These are phyloP conservation scores for Dichotomopilus funicola DNA, from an alignment of 2,329 filamentous ascomycete species.

Conservation along the genomic window DNA sequence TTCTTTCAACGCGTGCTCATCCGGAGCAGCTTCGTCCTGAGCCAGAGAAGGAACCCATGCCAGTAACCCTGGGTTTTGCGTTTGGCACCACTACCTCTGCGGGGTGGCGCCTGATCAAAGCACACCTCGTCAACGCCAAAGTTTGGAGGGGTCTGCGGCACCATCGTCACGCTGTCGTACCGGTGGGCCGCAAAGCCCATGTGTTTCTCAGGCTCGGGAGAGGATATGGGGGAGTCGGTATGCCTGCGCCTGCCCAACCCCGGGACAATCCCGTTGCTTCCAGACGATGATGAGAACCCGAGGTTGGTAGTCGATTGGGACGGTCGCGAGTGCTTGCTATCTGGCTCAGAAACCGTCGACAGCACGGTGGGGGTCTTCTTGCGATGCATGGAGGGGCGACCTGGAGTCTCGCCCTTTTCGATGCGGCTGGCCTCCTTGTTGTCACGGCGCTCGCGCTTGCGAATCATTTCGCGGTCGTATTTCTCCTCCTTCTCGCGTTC, in stretches of 20 bases:
- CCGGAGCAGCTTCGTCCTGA: slow-evolving; percentile 50
- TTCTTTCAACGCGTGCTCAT: slow-evolving; percentile 26
- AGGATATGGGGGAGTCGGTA: slow-evolving; percentile 9
- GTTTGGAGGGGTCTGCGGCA: slow-evolving; percentile 21
- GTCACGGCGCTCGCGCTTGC: slow-evolving; percentile 52
- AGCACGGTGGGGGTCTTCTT: slow-evolving; percentile 20
- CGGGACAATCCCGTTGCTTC: not conserved
- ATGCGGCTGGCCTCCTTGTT: slow-evolving; percentile 48
- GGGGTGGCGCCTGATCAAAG: slow-evolving; percentile 35
- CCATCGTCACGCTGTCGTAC: slow-evolving; percentile 37
- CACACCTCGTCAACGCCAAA: slow-evolving; percentile 37
- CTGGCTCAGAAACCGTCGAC: slow-evolving; percentile 12
- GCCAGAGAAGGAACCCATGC: slow-evolving; percentile 58
- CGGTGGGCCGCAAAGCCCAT: slow-evolving; percentile 39
- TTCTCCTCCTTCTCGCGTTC: slow-evolving; percentile 57
- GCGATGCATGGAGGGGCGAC: slow-evolving; percentile 6
- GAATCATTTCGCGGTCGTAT: slow-evolving; percentile 52
- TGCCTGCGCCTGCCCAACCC: slow-evolving; percentile 9
- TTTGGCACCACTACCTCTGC: slow-evolving; percentile 45
- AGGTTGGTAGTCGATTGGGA: not conserved
- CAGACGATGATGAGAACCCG: not conserved
- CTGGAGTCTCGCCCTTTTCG: slow-evolving; percentile 38
- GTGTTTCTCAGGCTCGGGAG: slow-evolving; percentile 35
- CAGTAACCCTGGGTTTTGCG: slow-evolving; percentile 55
- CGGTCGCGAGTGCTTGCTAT: not conserved